Evolutionary conservation across 2,329 filamentous ascomycete genomes (phyloP).

Genomic region (Cryphonectria carpinicola): DNA sequence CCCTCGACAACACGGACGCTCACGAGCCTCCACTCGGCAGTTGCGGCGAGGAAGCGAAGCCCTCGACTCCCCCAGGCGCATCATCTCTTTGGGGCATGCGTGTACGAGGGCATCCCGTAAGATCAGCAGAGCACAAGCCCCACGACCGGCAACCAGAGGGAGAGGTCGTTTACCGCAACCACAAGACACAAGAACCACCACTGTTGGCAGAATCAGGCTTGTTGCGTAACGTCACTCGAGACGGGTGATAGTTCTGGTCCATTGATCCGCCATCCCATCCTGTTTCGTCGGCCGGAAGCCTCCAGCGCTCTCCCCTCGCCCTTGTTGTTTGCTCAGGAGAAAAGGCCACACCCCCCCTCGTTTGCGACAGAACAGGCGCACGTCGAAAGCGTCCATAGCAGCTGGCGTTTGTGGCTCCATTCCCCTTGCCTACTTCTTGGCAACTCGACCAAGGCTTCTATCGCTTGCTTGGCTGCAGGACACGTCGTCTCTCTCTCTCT

Average conservation of each 20-base stretch:
- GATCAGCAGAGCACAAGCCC: constrained; percentile 8
- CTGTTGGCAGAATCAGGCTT: constrained; percentile 16
- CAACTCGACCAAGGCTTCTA: constrained; percentile 10
- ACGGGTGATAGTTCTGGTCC: constrained; percentile 19
- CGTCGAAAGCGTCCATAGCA: constrained; percentile 15
- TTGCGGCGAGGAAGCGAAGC: constrained; percentile 7
- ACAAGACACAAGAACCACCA: constrained; percentile 3
- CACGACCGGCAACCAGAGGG: background rate
- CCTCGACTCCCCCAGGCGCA: background rate
- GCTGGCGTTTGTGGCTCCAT: constrained; percentile 18
- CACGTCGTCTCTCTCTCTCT: constrained; percentile 1
- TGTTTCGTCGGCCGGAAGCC: constrained; percentile 15
- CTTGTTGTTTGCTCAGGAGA: constrained; percentile 23
- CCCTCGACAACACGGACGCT: background rate
- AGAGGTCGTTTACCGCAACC: background rate
- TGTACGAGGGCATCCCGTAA: constrained; percentile 1
- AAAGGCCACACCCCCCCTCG: background rate
- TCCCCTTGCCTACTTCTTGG: constrained; percentile 5
- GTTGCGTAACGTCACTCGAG: constrained; percentile 28
- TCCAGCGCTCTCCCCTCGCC: constrained; percentile 8
- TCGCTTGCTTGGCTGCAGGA: background rate
- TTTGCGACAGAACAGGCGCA: constrained; percentile 15
- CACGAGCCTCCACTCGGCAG: constrained; percentile 2
- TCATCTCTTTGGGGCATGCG: constrained; percentile 1
- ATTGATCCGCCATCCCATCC: constrained; percentile 13